phyloP scores from a whole-genome alignment of 1,284 basidiomycete species.

The Spongiforma sp. region DNA sequence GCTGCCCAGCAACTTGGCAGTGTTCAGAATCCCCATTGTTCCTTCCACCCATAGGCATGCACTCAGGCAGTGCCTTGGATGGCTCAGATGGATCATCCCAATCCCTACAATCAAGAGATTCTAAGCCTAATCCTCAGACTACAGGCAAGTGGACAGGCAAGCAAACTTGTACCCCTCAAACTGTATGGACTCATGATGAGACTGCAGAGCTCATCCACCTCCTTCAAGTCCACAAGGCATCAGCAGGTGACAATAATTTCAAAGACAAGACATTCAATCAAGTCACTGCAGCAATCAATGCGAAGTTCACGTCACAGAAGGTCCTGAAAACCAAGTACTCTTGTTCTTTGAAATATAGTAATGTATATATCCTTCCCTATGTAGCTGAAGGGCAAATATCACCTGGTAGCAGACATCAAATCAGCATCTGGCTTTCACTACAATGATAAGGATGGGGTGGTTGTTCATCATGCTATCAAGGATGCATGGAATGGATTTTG shows the following conservation, averaged over 20 bases:
- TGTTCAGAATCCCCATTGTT: not conserved
- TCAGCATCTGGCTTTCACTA: not conserved
- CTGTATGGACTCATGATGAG: not conserved
- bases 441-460: not conserved
- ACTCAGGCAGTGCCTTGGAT: not conserved
- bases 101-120: not conserved
- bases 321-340: not conserved
- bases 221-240: not conserved
- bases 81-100: not conserved
- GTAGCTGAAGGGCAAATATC: not conserved
- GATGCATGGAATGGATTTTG: not conserved
- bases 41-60: not conserved
- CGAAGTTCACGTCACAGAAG: not conserved
- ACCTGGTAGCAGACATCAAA: not conserved
- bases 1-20: not conserved
- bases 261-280: slow-evolving; percentile 1
- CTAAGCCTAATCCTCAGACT: not conserved
- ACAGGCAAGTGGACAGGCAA: not conserved
- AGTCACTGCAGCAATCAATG: not conserved
- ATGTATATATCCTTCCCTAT: not conserved
- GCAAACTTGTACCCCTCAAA: not conserved
- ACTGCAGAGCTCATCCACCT: not conserved
- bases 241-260: not conserved
- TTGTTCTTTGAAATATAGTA: not conserved
- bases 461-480: not conserved